Evolutionary conservation across 148 eudicot genomes (phyloP).

Genomic region (Chenopodium formosanum): DNA sequence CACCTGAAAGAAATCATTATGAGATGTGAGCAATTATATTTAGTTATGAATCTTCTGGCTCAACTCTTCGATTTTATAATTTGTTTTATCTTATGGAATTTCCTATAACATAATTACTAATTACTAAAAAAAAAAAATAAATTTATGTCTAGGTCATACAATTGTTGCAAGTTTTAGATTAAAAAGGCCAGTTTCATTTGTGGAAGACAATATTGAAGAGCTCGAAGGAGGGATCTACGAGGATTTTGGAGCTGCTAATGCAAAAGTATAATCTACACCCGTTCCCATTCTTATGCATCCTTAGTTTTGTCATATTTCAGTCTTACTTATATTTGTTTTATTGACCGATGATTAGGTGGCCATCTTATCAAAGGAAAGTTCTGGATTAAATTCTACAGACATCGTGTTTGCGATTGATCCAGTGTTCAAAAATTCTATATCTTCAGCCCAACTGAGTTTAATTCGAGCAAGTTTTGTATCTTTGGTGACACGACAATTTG

Average conservation of each 20-base stretch:
- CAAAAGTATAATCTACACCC: conserved; percentile 49
- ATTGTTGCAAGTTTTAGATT: conserved; percentile 82
- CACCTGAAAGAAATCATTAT: neutral
- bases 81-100: neutral
- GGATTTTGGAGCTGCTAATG: conserved; percentile 52
- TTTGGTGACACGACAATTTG: conserved; percentile 46
- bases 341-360: conserved; percentile 49
- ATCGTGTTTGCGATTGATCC: conserved; percentile 79
- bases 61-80: neutral
- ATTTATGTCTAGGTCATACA: conserved; percentile 52
- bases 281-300: conserved; percentile 14
- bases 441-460: conserved; percentile 60
- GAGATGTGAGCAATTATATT: neutral
- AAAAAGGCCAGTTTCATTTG: conserved; percentile 52
- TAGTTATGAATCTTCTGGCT: neutral
- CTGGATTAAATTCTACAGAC: conserved; percentile 53
- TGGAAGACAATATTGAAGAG: conserved; percentile 51
- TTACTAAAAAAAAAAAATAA: neutral
- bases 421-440: conserved; percentile 43
- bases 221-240: conserved; percentile 70
- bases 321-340: neutral
- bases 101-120: neutral
- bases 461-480: conserved; percentile 51
- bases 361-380: conserved; percentile 49
- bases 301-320: conserved; percentile 12